These are phyloP conservation scores for Corynespora cassiicola DNA, from an alignment of 2,329 filamentous ascomycete genomes.

Conservation along the genomic window DNA sequence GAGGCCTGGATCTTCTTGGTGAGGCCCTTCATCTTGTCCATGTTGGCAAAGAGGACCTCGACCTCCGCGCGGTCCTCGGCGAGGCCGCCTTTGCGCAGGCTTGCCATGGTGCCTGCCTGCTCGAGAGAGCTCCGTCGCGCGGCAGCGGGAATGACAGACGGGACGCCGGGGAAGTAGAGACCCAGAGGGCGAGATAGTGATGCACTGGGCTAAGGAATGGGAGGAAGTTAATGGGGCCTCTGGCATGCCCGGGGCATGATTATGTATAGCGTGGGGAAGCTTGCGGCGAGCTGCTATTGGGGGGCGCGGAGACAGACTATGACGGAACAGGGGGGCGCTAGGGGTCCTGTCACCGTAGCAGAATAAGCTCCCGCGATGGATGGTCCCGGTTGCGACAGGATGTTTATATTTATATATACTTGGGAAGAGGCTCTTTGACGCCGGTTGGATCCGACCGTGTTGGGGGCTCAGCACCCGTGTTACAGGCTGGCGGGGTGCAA, in stretches of 20 bases:
- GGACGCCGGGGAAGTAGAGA: slow-evolving; percentile 6
- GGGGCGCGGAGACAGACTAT: slow-evolving; percentile 2
- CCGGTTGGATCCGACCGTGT: no score
- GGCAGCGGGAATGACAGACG: slow-evolving; percentile 5
- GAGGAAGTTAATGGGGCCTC: not conserved
- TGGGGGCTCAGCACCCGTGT: no score
- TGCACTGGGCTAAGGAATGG: not conserved
- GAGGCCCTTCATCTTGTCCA: slow-evolving; percentile 91
- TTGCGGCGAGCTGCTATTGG: slow-evolving; percentile 9
- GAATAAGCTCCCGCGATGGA: no score
- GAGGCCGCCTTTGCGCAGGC: slow-evolving; percentile 62
- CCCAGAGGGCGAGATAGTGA: slow-evolving; percentile 3
- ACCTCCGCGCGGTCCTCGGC: slow-evolving; percentile 73
- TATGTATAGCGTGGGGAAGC: slow-evolving; percentile 10
- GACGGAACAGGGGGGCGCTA: slow-evolving; percentile 8
- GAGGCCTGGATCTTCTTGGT: slow-evolving; percentile 96
- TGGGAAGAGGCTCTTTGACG: no score
- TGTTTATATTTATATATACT: no score
- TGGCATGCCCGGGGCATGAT: slow-evolving; percentile 2
- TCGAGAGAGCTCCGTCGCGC: slow-evolving; percentile 27
- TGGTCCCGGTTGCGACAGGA: no score
- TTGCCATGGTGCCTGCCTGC: slow-evolving; percentile 54
- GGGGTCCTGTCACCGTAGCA: no score
- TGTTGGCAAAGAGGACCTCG: slow-evolving; percentile 70
- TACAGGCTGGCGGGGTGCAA: no score